These are phyloP conservation scores for Aphanoascus verrucosus DNA, from an alignment of 2,329 filamentous ascomycete genomes.

Conservation along the genomic window DNA sequence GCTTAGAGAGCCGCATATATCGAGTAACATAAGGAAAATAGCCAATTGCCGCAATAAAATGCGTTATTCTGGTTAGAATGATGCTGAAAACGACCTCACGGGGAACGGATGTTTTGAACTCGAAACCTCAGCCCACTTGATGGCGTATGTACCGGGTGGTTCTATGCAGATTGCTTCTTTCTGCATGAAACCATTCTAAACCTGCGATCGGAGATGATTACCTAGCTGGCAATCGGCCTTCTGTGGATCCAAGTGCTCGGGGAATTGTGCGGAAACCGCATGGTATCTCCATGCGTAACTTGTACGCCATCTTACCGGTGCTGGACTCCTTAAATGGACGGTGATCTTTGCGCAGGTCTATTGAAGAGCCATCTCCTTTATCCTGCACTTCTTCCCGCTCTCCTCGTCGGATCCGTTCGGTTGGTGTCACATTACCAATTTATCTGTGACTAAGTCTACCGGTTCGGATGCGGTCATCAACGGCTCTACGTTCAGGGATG, in stretches of 20 bases:
- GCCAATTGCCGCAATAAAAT: neutral
- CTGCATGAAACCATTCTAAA: conserved; percentile 5
- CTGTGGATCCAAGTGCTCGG: conserved; percentile 3
- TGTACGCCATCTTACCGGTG: neutral
- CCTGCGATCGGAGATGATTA: neutral
- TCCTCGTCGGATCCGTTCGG: neutral
- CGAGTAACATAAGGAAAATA: neutral
- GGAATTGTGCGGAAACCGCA: conserved; percentile 2
- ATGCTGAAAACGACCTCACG: neutral
- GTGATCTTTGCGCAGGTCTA: conserved; percentile 1
- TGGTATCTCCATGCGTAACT: conserved; percentile 3
- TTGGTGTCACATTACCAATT: conserved; percentile 1
- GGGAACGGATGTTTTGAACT: neutral
- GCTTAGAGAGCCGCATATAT: neutral
- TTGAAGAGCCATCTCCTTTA: neutral
- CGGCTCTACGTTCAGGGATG: conserved; percentile 6
- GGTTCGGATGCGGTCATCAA: conserved; percentile 3
- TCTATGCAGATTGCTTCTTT: conserved; percentile 2
- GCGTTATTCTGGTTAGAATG: neutral
- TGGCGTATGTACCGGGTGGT: neutral
- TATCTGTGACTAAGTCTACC: conserved; percentile 4
- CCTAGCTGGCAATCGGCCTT: neutral
- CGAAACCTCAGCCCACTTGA: neutral
- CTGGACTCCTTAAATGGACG: neutral
- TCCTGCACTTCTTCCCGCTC: neutral